Evolutionary conservation across 176 grass and related monocot genomes (phyloP).

Genomic region (Cenchrus purpureus): DNA sequence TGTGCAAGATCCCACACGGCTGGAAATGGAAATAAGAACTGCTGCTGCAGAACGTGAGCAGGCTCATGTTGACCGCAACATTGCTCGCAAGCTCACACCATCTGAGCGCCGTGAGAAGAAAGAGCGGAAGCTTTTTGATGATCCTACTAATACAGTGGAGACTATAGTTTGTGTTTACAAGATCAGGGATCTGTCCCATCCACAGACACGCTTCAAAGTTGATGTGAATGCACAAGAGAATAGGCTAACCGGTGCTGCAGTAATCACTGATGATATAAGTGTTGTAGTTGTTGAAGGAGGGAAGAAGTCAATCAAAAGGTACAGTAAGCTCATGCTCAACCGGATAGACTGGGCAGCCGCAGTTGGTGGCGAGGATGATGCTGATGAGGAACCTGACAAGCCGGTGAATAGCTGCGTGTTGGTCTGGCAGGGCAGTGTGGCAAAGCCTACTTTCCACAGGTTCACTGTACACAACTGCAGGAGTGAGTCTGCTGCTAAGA

Average conservation of each 20-base stretch:
- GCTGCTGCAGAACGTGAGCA: slow-evolving; percentile 96
- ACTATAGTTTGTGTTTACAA: slow-evolving; percentile 85
- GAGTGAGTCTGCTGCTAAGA: slow-evolving; percentile 87
- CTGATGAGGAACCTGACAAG: slow-evolving; percentile 55
- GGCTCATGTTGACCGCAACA: slow-evolving; percentile 92
- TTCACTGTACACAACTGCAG: slow-evolving; percentile 82
- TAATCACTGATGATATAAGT: slow-evolving; percentile 80
- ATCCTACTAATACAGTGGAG: slow-evolving; percentile 65
- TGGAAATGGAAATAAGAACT: slow-evolving; percentile 91
- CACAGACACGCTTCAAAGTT: slow-evolving; percentile 89
- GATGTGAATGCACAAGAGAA: slow-evolving; percentile 97
- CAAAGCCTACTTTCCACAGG: slow-evolving; percentile 67
- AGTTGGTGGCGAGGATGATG: slow-evolving; percentile 63
- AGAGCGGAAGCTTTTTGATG: slow-evolving; percentile 89
- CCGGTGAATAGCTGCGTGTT: slow-evolving; percentile 73
- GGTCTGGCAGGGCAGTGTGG: slow-evolving; percentile 93
- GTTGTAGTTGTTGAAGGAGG: slow-evolving; percentile 97
- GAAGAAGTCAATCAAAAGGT: slow-evolving; percentile 93
- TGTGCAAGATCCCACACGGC: slow-evolving; percentile 88
- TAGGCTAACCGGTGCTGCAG: slow-evolving; percentile 70
- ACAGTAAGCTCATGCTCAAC: slow-evolving; percentile 88
- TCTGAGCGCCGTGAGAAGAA: slow-evolving; percentile 88
- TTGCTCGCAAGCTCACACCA: slow-evolving; percentile 89
- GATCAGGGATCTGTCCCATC: slow-evolving; percentile 87
- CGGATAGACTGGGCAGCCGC: slow-evolving; percentile 84